Evolutionary conservation across 2,329 filamentous ascomycete species (phyloP).

Genomic region (Periconia sp.): DNA sequence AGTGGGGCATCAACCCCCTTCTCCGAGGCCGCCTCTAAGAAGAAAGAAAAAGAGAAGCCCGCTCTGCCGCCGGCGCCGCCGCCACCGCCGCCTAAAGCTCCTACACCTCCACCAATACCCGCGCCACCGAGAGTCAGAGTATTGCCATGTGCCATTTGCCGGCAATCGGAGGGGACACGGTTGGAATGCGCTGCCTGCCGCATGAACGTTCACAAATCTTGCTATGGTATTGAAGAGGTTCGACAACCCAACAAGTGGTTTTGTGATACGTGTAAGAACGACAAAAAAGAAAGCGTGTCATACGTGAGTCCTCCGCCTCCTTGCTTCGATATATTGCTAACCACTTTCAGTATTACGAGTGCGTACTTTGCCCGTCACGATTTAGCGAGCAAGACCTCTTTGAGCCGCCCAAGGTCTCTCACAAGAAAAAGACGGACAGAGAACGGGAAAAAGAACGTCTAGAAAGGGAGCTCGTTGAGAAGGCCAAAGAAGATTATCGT

Average conservation of each 20-base stretch:
- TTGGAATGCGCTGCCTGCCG: slow-evolving; percentile 87
- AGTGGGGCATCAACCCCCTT: slow-evolving; percentile 53
- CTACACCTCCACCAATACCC: slow-evolving; percentile 68
- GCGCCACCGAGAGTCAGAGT: slow-evolving; percentile 79
- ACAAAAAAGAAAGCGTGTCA: slow-evolving; percentile 90
- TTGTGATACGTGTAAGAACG: slow-evolving; percentile 95
- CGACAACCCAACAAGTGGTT: slow-evolving; percentile 79
- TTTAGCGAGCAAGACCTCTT: slow-evolving; percentile 82
- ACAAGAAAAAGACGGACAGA: slow-evolving; percentile 91
- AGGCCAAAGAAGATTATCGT: slow-evolving; percentile 80
- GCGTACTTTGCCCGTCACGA: slow-evolving; percentile 86
- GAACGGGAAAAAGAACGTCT: slow-evolving; percentile 86
- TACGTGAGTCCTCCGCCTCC: slow-evolving; percentile 64
- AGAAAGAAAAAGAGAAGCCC: slow-evolving; percentile 45
- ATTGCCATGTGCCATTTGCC: slow-evolving; percentile 86
- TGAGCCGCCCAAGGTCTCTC: slow-evolving; percentile 77
- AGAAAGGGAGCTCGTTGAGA: slow-evolving; percentile 82
- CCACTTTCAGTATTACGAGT: slow-evolving; percentile 76
- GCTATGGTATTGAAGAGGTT: slow-evolving; percentile 82
- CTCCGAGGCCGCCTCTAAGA: slow-evolving; percentile 48
- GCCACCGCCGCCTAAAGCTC: slow-evolving; percentile 54
- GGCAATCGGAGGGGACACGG: slow-evolving; percentile 64
- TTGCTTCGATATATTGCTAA: slow-evolving; percentile 19
- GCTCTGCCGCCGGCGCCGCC: too few species aligned
- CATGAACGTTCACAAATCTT: slow-evolving; percentile 87